A percentile compares a stretch with the other conserved stretches of the same genome.
Evolutionary conservation across 768 basidiomycete species (phyloP).

Genomic region (Podaxis sp.): DNA sequence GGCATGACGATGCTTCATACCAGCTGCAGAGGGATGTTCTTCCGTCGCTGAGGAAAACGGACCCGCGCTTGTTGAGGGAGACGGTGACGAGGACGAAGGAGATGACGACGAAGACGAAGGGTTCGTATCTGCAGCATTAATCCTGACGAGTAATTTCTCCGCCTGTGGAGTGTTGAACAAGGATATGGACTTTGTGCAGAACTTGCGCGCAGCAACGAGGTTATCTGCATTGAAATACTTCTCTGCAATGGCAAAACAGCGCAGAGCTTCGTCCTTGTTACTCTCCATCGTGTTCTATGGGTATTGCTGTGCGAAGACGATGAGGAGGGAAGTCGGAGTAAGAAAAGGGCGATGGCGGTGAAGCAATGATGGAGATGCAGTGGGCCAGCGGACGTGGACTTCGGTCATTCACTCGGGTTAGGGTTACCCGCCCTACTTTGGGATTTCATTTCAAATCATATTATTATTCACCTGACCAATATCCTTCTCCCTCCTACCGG

Average conservation of each 20-base stretch:
- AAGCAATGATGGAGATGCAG: slow-evolving; percentile 8
- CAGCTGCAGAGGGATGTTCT: slow-evolving; percentile 72
- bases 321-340: slow-evolving; percentile 7
- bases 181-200: slow-evolving; percentile 84
- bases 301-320: not conserved
- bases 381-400: slow-evolving; percentile 12
- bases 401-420: slow-evolving; percentile 15
- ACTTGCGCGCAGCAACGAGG: slow-evolving; percentile 77
- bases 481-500: not conserved
- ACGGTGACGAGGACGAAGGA: slow-evolving; percentile 38
- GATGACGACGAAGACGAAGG: slow-evolving; percentile 32
- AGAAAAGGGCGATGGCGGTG: slow-evolving; percentile 1
- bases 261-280: slow-evolving; percentile 88
- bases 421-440: slow-evolving; percentile 15
- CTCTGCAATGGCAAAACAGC: slow-evolving; percentile 78
- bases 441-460: not conserved
- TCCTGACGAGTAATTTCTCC: slow-evolving; percentile 58
- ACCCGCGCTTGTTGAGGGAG: slow-evolving; percentile 36
- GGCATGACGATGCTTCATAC: slow-evolving; percentile 62
- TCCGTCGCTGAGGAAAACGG: slow-evolving; percentile 50
- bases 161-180: slow-evolving; percentile 83
- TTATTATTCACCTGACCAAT: not conserved
- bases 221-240: slow-evolving; percentile 73
- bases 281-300: slow-evolving; percentile 56
- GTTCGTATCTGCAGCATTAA: slow-evolving; percentile 53